Evolutionary conservation across 495 filamentous ascomycete species (phyloP).

Genomic region (Oidiodendron maius): DNA sequence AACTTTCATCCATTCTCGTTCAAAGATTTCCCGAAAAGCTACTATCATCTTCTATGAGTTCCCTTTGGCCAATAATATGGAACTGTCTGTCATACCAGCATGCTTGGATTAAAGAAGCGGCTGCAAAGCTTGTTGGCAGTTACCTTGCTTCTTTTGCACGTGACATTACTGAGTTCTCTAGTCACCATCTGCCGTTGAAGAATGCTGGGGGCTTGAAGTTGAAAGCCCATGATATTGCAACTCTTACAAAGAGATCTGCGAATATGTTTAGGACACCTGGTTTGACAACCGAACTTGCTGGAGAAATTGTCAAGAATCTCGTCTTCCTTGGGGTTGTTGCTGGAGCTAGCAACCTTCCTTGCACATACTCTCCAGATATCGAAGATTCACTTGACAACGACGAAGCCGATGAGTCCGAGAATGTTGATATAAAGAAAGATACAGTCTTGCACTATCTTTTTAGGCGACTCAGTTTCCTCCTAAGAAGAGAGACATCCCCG

Average conservation of each 20-base stretch:
- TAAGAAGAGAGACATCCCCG: conserved; percentile 68
- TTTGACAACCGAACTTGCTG: conserved; percentile 60
- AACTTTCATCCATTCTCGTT: conserved; percentile 60
- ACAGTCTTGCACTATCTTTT: conserved; percentile 69
- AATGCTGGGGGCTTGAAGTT: conserved; percentile 69
- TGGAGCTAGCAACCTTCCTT: conserved; percentile 54
- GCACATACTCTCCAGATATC: conserved; percentile 37
- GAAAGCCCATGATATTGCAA: conserved; percentile 54
- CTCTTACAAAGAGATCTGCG: conserved; percentile 57
- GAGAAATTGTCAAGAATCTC: conserved; percentile 69
- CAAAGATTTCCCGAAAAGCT: conserved; percentile 56
- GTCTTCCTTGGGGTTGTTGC: conserved; percentile 69
- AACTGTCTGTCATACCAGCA: conserved; percentile 68
- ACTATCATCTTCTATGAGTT: conserved; percentile 46
- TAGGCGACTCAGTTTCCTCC: conserved; percentile 63
- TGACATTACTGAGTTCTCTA: conserved; percentile 44
- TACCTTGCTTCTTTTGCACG: conserved; percentile 76
- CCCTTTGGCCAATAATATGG: conserved; percentile 62
- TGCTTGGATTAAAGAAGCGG: conserved; percentile 67
- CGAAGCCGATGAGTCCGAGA: conserved; percentile 30
- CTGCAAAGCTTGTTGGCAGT: conserved; percentile 65
- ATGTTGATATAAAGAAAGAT: conserved; percentile 24
- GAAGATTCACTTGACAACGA: conserved; percentile 36
- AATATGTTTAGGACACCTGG: conserved; percentile 59
- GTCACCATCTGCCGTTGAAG: conserved; percentile 52